Base-by-base conservation (phyloP, 257 asterid species). In the Leptodermis oblonga region DNA sequence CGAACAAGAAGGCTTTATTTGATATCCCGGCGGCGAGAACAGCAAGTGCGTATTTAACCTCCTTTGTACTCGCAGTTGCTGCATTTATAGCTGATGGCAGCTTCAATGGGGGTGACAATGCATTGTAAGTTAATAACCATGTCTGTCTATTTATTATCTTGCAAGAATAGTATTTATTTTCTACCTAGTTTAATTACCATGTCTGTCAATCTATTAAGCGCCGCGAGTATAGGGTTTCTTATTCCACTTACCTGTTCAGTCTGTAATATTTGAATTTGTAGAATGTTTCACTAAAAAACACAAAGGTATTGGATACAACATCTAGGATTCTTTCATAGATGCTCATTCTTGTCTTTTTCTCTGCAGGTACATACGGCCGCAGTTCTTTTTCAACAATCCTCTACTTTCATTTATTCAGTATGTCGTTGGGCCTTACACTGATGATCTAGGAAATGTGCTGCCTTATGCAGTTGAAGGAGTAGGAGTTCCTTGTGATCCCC, bases 401-500 rank as follows among this genome's bases (percentile, higher is more conserved):
- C 83, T 92, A 64, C 96, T 89, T 69, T 89, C 97, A 37, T 92
- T 89, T 70, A 84, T 92, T 49, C 96, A 92, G 83, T 92, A 87
- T 20, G 96, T 89, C 48, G 65, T 87, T 7, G 96, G 98, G 51
- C 97, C 98, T 23, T 92, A 92, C 73, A 60, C 96, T 3, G 98
- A 92, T 42, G 97, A 92, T 74, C 90, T 92, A 34, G 97, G 96
- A 37, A 89, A 87, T 45, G 96, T 92, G 75, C 82, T 92, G 45
- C 98, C 98, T 5, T 86, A 89, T 72, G 98, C 98, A 14, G 98
- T 92, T 67, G 92, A 87, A 84, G 98, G 98, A 18, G 90, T 92
- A 12, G 98, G 98, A 55, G 98, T 89, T 70, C 98, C 98, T n/a
- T 92, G 87, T 11, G 96, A 92, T 68, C 98, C 98, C 34, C 96